Percentiles rank a stretch among this genome's conserved stretches.
phyloP scores from a whole-genome alignment of 225 moss, liverwort and hornwort species.

The Climacium dendroides region DNA sequence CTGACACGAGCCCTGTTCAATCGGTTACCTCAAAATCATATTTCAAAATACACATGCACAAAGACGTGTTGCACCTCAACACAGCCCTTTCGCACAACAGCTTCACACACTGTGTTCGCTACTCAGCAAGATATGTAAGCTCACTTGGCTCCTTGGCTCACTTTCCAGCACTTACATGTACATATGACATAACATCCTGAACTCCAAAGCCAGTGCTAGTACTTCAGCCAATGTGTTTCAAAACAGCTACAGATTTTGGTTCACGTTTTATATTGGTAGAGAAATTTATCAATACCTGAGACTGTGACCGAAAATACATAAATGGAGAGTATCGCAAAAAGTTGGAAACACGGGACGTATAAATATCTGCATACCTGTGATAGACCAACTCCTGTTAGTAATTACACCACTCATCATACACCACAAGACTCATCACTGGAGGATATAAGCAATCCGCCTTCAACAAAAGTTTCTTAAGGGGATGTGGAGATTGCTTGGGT shows the following conservation, averaged over 20 bases:
- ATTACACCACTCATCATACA: background rate
- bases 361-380: constrained; percentile 80
- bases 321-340: constrained; percentile 81
- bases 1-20: background rate
- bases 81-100: background rate
- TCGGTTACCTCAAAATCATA: background rate
- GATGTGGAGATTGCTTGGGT: background rate
- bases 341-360: constrained; percentile 85
- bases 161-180: constrained; percentile 8
- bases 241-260: background rate
- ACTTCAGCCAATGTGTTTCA: background rate
- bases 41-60: background rate
- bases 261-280: background rate
- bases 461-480: background rate
- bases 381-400: background rate
- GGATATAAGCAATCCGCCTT: background rate
- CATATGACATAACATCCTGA: constrained; percentile 4
- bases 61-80: constrained; percentile 6
- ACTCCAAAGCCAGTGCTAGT: constrained; percentile 14
- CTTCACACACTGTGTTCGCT: background rate
- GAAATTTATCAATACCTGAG: constrained; percentile 48
- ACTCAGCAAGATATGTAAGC: background rate
- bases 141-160: constrained; percentile 9
- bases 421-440: no score
- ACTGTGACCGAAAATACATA: constrained; percentile 88